phyloP scores from a whole-genome alignment of 768 basidiomycete genomes.

The Naganishia vishniacii region DNA sequence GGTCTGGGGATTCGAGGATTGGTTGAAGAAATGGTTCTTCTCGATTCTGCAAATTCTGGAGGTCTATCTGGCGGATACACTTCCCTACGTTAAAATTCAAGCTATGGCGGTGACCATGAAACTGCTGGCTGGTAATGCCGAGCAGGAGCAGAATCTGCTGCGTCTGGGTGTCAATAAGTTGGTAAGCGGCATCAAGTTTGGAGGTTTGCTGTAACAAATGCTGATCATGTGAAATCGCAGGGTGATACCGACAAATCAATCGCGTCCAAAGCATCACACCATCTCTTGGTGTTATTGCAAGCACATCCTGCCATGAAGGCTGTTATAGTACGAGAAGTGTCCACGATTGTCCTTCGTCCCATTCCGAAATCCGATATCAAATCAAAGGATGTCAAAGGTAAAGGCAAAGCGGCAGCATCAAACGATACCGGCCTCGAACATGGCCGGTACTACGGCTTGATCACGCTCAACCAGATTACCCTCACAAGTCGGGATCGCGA shows the following conservation, averaged over 20 bases:
- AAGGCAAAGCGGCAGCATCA: constrained; percentile 41
- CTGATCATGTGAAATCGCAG: constrained; percentile 49
- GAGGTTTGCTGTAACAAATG: background rate
- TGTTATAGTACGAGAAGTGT: constrained; percentile 80
- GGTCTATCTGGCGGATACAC: constrained; percentile 77
- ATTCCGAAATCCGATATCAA: constrained; percentile 38
- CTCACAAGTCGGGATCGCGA: constrained; percentile 61
- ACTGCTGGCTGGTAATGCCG: constrained; percentile 80
- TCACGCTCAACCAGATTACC: constrained; percentile 91
- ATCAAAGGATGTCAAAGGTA: constrained; percentile 29
- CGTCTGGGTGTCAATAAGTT: constrained; percentile 90
- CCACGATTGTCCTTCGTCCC: constrained; percentile 64
- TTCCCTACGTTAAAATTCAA: constrained; percentile 82
- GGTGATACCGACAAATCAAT: constrained; percentile 83
- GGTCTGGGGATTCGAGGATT: constrained; percentile 91
- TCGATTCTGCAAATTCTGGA: constrained; percentile 82
- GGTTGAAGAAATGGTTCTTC: constrained; percentile 96
- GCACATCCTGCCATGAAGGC: constrained; percentile 86
- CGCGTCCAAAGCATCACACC: constrained; percentile 82
- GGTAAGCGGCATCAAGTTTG: constrained; percentile 51
- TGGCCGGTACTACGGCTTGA: constrained; percentile 81
- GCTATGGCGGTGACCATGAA: constrained; percentile 69
- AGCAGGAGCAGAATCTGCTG: constrained; percentile 95
- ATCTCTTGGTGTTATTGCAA: constrained; percentile 82
- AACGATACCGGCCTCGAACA: constrained; percentile 52